Evolutionary conservation across 2,329 filamentous ascomycete species (phyloP), one percentile per base, ranked within the genome.

Genomic region (Pseudogymnoascus sp.): DNA sequence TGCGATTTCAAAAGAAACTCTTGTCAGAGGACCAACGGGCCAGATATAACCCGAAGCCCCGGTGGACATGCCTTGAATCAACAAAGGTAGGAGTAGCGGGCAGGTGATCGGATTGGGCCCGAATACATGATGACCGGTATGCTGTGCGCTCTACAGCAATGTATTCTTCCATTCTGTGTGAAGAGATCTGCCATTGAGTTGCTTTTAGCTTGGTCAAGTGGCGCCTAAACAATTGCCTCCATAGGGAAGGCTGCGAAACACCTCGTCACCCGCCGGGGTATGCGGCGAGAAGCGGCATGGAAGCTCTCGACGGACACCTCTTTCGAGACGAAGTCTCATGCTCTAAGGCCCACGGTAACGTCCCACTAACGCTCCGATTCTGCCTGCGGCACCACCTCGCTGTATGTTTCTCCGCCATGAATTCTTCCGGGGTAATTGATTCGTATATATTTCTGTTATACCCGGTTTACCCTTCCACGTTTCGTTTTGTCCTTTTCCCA

Each of bases 381-480:
- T 23, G 43, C 23, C 23, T 52, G 23, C 6, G 43, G 43, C 43
- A 52, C 43, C 23, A 52, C 43, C 43, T 52, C 43, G 43, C 43
- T 52, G 43, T 52, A 31, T 52, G 43, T 52, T 52, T 52, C 43
- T 31, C 43, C 43, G 43, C 43, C 43, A 25, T 52, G n/a, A 14
- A 52, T 52, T 52, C 6, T 31, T 52, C 43, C 43, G 43, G 23
- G 43, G 16, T 28, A 52, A 25, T 49, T 31, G 7, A 31, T 9
- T 31, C 43, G 43, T 52, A 52, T 52, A 52, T 52, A 52, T 52
- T 52, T 52, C 14, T 28, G 14, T 52, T 52, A 28, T 52, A 52
- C 23, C 43, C 43, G 14, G 43, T 31, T 52, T 49, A 18, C 43
- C 23, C 23, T 52, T 52, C 11, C 41, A 45, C 43, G 14, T 28